phyloP scores from a whole-genome alignment of 129 eudicot genomes.

The Ambrosia artemisiifolia region DNA sequence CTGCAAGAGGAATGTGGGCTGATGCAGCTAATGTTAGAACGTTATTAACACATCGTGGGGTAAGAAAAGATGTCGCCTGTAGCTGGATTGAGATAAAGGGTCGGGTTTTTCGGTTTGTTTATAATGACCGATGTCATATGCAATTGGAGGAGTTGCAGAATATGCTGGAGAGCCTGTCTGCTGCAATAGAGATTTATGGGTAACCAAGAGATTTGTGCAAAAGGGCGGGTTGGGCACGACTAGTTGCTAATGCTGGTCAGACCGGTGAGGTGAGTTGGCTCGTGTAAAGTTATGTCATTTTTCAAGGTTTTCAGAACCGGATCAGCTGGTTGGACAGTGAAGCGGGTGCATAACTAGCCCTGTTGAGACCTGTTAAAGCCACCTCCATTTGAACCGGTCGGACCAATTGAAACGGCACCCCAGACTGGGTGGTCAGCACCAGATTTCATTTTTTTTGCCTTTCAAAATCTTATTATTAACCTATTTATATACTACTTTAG shows the following conservation, averaged over 20 bases:
- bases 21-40: conserved; percentile 56
- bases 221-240: neutral
- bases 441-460: too few species aligned
- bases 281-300: neutral
- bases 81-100: conserved; percentile 74
- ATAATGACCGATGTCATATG: conserved; percentile 39
- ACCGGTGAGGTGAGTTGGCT: neutral
- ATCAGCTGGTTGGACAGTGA: too few species aligned
- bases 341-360: too few species aligned
- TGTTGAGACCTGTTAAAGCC: too few species aligned
- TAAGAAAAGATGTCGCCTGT: conserved; percentile 59
- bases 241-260: neutral
- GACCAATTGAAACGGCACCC: too few species aligned
- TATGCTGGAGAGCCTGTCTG: conserved; percentile 40
- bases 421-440: too few species aligned
- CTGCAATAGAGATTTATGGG: conserved; percentile 29
- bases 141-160: conserved; percentile 34
- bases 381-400: too few species aligned
- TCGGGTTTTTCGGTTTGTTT: conserved; percentile 43
- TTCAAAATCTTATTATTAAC: too few species aligned
- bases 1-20: conserved; percentile 65
- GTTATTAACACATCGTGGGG: conserved; percentile 27
- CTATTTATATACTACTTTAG: too few species aligned
- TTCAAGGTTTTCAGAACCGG: too few species aligned
- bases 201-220: neutral